phyloP scores from a whole-genome alignment of 148 eudicot genomes.

The Amaranthus hypochondriacus region DNA sequence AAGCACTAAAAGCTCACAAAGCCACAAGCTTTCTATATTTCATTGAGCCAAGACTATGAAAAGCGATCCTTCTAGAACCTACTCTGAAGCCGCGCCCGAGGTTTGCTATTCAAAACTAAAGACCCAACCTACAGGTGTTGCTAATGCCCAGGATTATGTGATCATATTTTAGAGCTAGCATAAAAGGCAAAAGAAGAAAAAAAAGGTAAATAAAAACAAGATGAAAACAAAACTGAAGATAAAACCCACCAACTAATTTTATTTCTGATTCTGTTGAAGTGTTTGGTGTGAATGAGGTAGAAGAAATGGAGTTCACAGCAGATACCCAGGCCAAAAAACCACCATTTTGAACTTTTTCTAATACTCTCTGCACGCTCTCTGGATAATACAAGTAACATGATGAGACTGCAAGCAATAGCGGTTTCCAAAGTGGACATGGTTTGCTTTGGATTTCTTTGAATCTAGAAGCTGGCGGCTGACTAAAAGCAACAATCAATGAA shows the following conservation, averaged over 20 bases:
- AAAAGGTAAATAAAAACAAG: neutral
- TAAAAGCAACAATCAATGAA: conserved; percentile 52
- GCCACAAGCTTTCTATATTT: no score
- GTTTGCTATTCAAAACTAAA: no score
- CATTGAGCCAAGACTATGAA: no score
- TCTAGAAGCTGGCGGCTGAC: conserved; percentile 57
- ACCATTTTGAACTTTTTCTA: conserved; percentile 47
- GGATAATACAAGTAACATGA: conserved; percentile 69
- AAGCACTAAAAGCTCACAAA: no score
- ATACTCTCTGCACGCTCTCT: conserved; percentile 41
- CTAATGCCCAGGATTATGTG: neutral
- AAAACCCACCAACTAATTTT: conserved; percentile 50
- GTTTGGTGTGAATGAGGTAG: conserved; percentile 32
- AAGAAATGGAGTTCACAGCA: conserved; percentile 43
- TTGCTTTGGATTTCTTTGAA: conserved; percentile 38
- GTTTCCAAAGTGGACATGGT: conserved; percentile 52
- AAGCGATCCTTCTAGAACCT: no score
- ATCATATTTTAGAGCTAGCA: neutral
- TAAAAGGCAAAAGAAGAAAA: neutral
- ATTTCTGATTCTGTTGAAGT: conserved; percentile 54
- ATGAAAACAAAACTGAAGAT: conserved; percentile 1
- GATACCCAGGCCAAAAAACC: conserved; percentile 54
- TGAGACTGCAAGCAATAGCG: conserved; percentile 59
- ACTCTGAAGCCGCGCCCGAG: no score
- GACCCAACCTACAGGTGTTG: neutral